Evolutionary conservation across 1,139 yeast genomes (phyloP), one percentile per base, ranked within the genome.

Genomic region (Sugiyamaella japonica): DNA sequence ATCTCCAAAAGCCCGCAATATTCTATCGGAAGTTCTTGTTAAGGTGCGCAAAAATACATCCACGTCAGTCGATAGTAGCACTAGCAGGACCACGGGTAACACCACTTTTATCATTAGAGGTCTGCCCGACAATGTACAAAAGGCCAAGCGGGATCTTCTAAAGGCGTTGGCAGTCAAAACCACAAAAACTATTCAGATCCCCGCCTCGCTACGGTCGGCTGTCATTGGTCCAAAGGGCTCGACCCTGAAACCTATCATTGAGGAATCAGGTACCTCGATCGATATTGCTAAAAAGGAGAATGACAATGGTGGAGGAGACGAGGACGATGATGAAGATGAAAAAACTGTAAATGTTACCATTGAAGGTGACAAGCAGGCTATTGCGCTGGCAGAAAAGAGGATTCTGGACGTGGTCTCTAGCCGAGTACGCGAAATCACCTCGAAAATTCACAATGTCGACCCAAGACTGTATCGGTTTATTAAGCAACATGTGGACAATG

Each of bases 161-260:
- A 84, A 83, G 67, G 86, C 83, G 63, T 79, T 93, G 68, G 85
- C 96, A 39, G 86, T 86, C 25, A 67, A 66, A 59, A 82, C 88
- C 54, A 75, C 75, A 13, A 74, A 81, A 50, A 72, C 77, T 41
- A 80, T 93, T 67, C 72, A 77, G 46, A 82, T 93, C 55, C 98
- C 99, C 40, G 81, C 93, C 28, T 81, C 82, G 63, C 80, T 89
- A 53, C 83, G 96, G 70, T 80, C 96, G 3, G 80, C 82, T 56
- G 82, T 95, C 60, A 90, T 95, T 73, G 99, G 99, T 56, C 81
- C 93, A 47, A 88, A 85, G 70, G 99, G 99, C 66, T 80, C 80
- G 62, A 86, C 79, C 60, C 81, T 95, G 71, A 87, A 84, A 67
- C 90, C 93, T 56, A 88, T 95, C 63, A 79, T 87, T 55, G 86